Conservation (phyloP, 768 basidiomycete species). For the Myochromella boudieri region DNA sequence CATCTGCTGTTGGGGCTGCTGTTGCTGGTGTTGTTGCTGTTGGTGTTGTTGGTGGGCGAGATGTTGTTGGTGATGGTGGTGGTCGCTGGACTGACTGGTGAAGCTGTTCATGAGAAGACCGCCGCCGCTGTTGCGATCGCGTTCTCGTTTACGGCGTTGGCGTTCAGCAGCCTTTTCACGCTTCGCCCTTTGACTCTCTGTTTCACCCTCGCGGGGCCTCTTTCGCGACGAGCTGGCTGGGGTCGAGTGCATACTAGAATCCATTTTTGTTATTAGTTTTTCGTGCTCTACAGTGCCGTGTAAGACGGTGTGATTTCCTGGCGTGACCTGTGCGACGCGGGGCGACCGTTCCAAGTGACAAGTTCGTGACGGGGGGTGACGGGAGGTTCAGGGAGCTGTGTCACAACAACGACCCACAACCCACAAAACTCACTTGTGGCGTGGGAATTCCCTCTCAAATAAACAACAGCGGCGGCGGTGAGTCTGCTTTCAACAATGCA, state of each 20-base stretch:
- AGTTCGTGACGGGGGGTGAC: conserved; percentile 50
- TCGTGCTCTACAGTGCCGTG: not conserved
- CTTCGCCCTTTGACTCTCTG: conserved; percentile 69
- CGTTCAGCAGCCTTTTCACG: conserved; percentile 87
- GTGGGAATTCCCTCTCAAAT: conserved; percentile 11
- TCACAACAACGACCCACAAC: conserved; percentile 27
- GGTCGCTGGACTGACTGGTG: conserved; percentile 26
- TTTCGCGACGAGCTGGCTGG: conserved; percentile 39
- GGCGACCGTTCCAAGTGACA: conserved; percentile 41
- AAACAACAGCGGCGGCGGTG: too few species aligned
- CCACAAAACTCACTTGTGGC: conserved; percentile 13
- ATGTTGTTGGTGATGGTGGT: conserved; percentile 26
- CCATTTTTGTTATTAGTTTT: conserved; percentile 11
- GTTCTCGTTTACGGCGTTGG: conserved; percentile 81
- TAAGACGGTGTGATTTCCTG: conserved; percentile 16
- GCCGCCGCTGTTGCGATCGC: conserved; percentile 43
- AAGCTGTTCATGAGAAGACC: conserved; percentile 43
- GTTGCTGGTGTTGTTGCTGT: conserved; percentile 24
- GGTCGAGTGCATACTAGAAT: conserved; percentile 23
- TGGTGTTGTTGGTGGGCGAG: too few species aligned
- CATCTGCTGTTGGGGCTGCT: conserved; percentile 18
- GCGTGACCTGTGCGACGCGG: conserved; percentile 44
- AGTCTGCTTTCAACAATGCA: too few species aligned
- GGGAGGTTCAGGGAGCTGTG: conserved; percentile 35
- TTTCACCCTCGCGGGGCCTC: conserved; percentile 71